These are phyloP conservation scores for Amanita rubescens DNA, from an alignment of 768 basidiomycete genomes.

Conservation along the genomic window DNA sequence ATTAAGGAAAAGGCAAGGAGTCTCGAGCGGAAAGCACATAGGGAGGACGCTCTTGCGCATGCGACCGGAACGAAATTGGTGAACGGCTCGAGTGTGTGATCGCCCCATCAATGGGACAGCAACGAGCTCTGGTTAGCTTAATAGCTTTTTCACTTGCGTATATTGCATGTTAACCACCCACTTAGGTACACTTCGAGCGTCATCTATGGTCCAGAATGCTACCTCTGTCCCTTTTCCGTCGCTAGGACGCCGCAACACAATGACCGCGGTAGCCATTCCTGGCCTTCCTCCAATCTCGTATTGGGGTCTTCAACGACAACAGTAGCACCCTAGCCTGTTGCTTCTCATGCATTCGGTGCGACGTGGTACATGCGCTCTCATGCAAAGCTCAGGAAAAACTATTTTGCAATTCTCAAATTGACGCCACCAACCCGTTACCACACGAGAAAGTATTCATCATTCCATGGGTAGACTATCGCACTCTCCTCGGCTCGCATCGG, in stretches of 20 bases:
- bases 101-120: background rate
- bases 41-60: conserved; percentile 21
- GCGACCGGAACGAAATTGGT: background rate
- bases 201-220: background rate
- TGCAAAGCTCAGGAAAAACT: conserved; percentile 53
- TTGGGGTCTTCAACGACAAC: conserved; percentile 30
- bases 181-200: background rate
- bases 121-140: background rate
- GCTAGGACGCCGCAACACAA: background rate
- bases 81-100: background rate
- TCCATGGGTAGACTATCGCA: conserved; percentile 99
- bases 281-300: background rate
- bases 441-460: conserved; percentile 86
- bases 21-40: conserved; percentile 11
- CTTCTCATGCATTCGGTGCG: conserved; percentile 32
- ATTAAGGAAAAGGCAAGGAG: conserved; percentile 16
- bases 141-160: background rate
- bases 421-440: conserved; percentile 36
- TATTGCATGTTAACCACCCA: background rate
- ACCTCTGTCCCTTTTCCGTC: background rate
- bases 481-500: too few species aligned
- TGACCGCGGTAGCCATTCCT: background rate
- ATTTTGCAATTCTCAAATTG: conserved; percentile 60
- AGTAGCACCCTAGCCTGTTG: background rate
- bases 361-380: conserved; percentile 52